These are phyloP conservation scores for Stemphylium vesicarium DNA, from an alignment of 2,329 filamentous ascomycete genomes.

Conservation along the genomic window DNA sequence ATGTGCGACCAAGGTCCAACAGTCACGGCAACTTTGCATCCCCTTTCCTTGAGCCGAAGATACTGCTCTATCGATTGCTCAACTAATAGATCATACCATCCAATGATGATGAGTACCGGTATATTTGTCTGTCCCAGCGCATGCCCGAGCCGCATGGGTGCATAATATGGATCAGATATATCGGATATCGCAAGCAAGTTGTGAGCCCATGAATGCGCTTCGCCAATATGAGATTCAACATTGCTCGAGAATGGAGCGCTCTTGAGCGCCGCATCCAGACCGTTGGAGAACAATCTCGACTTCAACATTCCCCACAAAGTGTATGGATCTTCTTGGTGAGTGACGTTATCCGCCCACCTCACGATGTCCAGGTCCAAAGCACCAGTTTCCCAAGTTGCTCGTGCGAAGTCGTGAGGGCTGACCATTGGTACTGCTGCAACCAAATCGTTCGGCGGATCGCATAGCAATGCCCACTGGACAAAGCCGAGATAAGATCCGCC, in stretches of 20 bases:
- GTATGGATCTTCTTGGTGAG: slow-evolving; percentile 8
- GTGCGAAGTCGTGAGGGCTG: slow-evolving; percentile 15
- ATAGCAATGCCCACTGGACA: slow-evolving; percentile 15
- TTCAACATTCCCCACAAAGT: not conserved
- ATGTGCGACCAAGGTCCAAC: slow-evolving; percentile 21
- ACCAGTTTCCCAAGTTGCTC: slow-evolving; percentile 11
- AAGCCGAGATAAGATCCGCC: slow-evolving; percentile 17
- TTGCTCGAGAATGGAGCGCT: not conserved
- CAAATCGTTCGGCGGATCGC: slow-evolving; percentile 15
- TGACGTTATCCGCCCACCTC: slow-evolving; percentile 8
- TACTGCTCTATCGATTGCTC: slow-evolving; percentile 25
- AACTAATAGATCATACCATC: slow-evolving; percentile 24
- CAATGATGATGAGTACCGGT: slow-evolving; percentile 18
- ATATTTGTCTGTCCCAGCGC: slow-evolving; percentile 18
- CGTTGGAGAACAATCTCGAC: not conserved
- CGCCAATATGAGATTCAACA: not conserved
- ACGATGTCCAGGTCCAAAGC: slow-evolving; percentile 9
- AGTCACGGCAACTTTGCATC: slow-evolving; percentile 16
- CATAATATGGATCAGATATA: slow-evolving; percentile 15
- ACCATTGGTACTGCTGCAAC: slow-evolving; percentile 6
- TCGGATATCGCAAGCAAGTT: slow-evolving; percentile 7
- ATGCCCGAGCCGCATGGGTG: slow-evolving; percentile 6
- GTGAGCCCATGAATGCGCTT: not conserved
- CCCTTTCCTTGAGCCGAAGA: slow-evolving; percentile 10
- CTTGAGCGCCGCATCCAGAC: not conserved